A percentile compares a stretch with the other conserved stretches of the same genome.
Evolutionary conservation across 495 filamentous ascomycete genomes (phyloP).

Genomic region (Extremus antarcticus): DNA sequence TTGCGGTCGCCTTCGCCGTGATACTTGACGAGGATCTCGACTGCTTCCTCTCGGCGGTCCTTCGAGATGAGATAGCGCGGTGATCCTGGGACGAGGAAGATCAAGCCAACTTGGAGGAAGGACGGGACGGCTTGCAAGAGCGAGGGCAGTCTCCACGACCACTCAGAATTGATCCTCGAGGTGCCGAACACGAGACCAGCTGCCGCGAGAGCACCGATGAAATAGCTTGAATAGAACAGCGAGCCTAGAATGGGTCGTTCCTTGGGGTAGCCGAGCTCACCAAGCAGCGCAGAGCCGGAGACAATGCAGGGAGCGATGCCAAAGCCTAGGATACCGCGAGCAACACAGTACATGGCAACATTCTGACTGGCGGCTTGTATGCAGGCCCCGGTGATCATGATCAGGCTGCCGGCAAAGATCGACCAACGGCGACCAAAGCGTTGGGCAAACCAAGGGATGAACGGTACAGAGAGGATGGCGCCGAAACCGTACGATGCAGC

Average conservation of each 20-base stretch:
- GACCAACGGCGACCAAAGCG: conserved; percentile 42
- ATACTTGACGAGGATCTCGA: conserved; percentile 17
- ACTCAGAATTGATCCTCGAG: conserved; percentile 38
- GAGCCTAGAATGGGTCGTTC: conserved; percentile 55
- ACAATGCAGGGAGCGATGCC: conserved; percentile 52
- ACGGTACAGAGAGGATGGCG: conserved; percentile 56
- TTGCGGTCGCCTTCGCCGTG: conserved; percentile 47
- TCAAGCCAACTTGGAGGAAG: conserved; percentile 45
- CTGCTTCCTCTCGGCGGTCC: conserved; percentile 19
- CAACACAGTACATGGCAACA: conserved; percentile 26
- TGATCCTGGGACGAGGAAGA: conserved; percentile 30
- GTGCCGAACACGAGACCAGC: conserved; percentile 48
- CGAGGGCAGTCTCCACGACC: conserved; percentile 56
- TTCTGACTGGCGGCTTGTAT: conserved; percentile 50
- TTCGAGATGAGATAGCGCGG: conserved; percentile 13
- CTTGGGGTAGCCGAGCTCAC: conserved; percentile 56
- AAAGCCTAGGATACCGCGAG: conserved; percentile 61
- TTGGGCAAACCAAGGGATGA: conserved; percentile 61
- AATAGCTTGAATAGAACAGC: conserved; percentile 56
- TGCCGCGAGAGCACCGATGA: conserved; percentile 50
- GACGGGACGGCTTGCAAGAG: conserved; percentile 44
- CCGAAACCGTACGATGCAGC: conserved; percentile 42
- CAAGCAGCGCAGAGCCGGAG: conserved; percentile 51
- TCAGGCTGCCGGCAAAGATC: conserved; percentile 48
- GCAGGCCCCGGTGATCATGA: conserved; percentile 64